Conservation (phyloP, 2,329 filamentous ascomycete genomes). For the Penicillium sp. region DNA sequence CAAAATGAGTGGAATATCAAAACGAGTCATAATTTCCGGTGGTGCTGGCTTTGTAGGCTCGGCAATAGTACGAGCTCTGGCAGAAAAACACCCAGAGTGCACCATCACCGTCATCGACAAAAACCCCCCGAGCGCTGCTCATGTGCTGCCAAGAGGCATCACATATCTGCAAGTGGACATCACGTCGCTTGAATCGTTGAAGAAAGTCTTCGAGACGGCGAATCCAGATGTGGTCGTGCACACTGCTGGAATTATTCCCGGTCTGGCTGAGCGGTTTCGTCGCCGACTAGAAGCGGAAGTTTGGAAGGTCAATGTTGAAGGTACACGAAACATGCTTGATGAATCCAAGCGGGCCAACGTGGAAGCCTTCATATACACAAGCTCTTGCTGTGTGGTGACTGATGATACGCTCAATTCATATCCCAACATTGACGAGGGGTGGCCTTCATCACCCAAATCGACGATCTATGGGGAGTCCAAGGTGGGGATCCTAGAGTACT, state of each 20-base stretch:
- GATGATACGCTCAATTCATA: conserved; percentile 49
- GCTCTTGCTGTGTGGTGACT: conserved; percentile 56
- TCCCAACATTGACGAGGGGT: conserved; percentile 43
- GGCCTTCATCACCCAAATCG: conserved; percentile 40
- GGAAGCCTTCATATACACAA: conserved; percentile 58
- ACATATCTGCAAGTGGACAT: conserved; percentile 38
- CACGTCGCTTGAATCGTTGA: conserved; percentile 30
- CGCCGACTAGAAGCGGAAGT: conserved; percentile 42
- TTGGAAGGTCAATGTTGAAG: conserved; percentile 56
- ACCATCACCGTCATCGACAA: conserved; percentile 41
- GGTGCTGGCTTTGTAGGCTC: conserved; percentile 45
- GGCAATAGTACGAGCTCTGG: conserved; percentile 39
- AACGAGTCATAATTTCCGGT: conserved; percentile 39
- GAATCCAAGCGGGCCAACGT: conserved; percentile 48
- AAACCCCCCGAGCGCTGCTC: conserved; percentile 30
- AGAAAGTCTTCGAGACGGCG: conserved; percentile 39
- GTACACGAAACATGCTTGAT: conserved; percentile 56
- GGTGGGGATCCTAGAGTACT: conserved; percentile 22
- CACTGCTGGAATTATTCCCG: conserved; percentile 52
- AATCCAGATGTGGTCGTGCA: conserved; percentile 56
- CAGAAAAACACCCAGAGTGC: conserved; percentile 39
- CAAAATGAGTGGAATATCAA: conserved; percentile 19
- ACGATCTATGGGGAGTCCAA: conserved; percentile 50
- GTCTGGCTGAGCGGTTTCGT: conserved; percentile 38
- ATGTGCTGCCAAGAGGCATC: conserved; percentile 28